Evolutionary conservation across 2,329 filamentous ascomycete genomes (phyloP).

Genomic region (Penicillium aurantiogriseum): DNA sequence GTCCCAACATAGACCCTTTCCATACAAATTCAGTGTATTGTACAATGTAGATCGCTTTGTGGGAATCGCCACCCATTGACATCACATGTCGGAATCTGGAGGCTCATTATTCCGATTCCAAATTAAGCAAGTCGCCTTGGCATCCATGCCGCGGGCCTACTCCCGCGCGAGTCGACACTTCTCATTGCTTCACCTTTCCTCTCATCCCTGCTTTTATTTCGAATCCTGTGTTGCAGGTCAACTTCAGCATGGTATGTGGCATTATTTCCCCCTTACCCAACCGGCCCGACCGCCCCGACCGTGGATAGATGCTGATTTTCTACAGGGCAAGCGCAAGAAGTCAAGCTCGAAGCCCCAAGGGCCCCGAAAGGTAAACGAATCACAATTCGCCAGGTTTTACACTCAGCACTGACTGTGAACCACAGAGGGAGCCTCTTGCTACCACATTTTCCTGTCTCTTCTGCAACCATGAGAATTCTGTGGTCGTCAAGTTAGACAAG

Average conservation of each 20-base stretch:
- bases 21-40: neutral
- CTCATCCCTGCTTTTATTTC: neutral
- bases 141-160: neutral
- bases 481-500: slow-evolving; percentile 89
- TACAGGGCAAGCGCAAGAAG: slow-evolving; percentile 86
- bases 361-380: slow-evolving; percentile 68
- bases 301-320: neutral
- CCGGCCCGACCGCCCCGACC: neutral
- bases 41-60: neutral
- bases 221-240: neutral
- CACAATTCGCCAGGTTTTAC: neutral
- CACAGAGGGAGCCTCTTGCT: slow-evolving; percentile 47
- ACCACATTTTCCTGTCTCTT: slow-evolving; percentile 95
- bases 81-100: slow-evolving; percentile 10
- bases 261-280: neutral
- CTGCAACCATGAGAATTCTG: slow-evolving; percentile 95
- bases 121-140: slow-evolving; percentile 6
- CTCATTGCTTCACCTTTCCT: slow-evolving; percentile 13
- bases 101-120: slow-evolving; percentile 15
- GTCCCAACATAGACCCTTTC: neutral
- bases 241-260: slow-evolving; percentile 15
- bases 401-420: slow-evolving; percentile 15
- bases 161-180: slow-evolving; percentile 15
- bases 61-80: neutral
- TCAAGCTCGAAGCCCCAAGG: slow-evolving; percentile 77